phyloP scores from a whole-genome alignment of 352 stramenopile genomes.

The Pythium chondricola region DNA sequence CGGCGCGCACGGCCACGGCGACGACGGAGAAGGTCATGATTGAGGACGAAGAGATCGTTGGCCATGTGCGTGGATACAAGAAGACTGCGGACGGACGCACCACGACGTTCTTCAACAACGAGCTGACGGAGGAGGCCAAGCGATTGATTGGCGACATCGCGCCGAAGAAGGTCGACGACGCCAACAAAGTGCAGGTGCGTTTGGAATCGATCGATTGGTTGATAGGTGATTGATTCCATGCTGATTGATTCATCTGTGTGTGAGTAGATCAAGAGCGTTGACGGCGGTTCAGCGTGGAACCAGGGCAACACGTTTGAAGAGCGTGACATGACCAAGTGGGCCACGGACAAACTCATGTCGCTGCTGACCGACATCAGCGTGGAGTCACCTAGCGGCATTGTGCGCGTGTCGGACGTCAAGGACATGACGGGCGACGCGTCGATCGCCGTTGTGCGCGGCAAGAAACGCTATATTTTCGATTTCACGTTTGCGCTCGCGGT shows the following conservation, averaged over 20 bases:
- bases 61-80: conserved; percentile 92
- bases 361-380: conserved; percentile 40
- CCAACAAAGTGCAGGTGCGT: conserved; percentile 47
- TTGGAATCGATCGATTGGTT: neutral
- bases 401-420: conserved; percentile 61
- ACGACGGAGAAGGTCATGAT: conserved; percentile 18
- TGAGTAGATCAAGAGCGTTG: conserved; percentile 68
- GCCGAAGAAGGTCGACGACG: conserved; percentile 77
- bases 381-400: conserved; percentile 28
- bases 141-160: conserved; percentile 96
- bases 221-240: neutral
- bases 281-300: conserved; percentile 90
- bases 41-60: conserved; percentile 55
- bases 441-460: conserved; percentile 88
- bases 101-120: conserved; percentile 99
- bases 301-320: conserved; percentile 92
- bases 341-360: conserved; percentile 64
- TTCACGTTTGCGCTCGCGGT: conserved; percentile 52
- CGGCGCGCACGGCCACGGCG: neutral
- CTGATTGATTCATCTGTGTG: neutral
- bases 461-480: conserved; percentile 92
- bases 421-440: conserved; percentile 90
- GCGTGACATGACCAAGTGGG: conserved; percentile 87
- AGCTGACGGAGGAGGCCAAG: conserved; percentile 96
- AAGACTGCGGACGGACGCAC: conserved; percentile 95